Base-by-base conservation (phyloP, 2,329 filamentous ascomycete species). In the Pseudogymnoascus destructans region DNA sequence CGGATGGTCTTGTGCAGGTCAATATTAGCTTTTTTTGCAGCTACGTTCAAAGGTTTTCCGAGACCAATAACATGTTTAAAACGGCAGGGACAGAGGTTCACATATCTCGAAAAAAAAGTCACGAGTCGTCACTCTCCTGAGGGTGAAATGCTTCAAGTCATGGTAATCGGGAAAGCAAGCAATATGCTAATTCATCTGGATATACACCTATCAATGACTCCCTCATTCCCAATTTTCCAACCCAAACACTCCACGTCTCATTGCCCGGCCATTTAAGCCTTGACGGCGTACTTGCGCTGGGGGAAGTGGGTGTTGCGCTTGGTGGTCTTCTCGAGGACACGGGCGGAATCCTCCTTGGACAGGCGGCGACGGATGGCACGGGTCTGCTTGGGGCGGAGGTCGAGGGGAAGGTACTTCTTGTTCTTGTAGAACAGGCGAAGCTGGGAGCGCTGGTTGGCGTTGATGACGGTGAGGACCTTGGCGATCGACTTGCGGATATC, bases 401-500 rank as follows among this genome's bases (percentile, higher is more conserved):
- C 95, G 75, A 98, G 89, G 66, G 93, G 93, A 66, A 90, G 79
- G 84, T 96, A 96, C 84, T 96, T 97, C 89, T 97, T 97, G 86
- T 87, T 87, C 84, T 95, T 95, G 86, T 98, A 98, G 87, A 97
- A 97, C 68, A 97, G 82, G 71, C 91, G 90, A 72, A 98, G 89
- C 80, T 97, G 91, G 68, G 89, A 82, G 76, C 95, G 87, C 82
- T 98, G 93, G 85, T 95, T 97, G 78, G 90, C 87, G 84, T 97
- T 98, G 86, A 98, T 95, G 80, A 98, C 84, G 77, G 93, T 98
- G 71, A 98, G 86, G 78, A 96, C 89, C 74, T 92, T 91, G 73
- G 93, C 95, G 78, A 98, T 96, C 67, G 91, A 95, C 85, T 98
- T 98, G 82, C 93, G 91, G 75, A 98, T 83, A 77, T 98, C 95